Evolutionary conservation across 495 filamentous ascomycete genomes (phyloP), one percentile per base, ranked within the genome.

Genomic region (Xylaria telfairii): DNA sequence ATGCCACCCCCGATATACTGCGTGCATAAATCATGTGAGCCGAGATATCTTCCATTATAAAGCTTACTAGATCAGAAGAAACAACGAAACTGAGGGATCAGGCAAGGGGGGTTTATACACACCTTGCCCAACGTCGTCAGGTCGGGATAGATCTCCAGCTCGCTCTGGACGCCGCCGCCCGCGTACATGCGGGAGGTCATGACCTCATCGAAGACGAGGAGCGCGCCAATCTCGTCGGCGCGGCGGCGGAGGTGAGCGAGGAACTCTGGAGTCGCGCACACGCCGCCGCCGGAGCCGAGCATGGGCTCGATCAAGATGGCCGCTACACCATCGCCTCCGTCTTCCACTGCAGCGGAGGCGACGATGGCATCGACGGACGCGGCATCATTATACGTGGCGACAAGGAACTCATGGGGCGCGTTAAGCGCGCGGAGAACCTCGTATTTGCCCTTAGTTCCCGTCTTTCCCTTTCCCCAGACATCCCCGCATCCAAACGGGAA

Each of bases 151-250:
- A 91, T 57, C 0, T 77, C 79, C 34, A 84, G 32, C 39, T 75
- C 71, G 13, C 72, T 72, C 41, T 84, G 83, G 13, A 87, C 54
- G 1, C 90, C 90, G 6, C 74, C 69, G 0, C 81, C 80, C 1
- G 81, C 79, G 51, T 71, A 54, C 19, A 91, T 77, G 5, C 90
- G 82, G 12, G 84, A 87, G 2, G 90, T 90, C 82, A 90, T 87
- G 15, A 92, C 90, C 77, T 92, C 90, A 60, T 92, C 90, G 15
- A 90, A 75, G 19, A 92, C 85, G 63, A 92, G 84, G 1, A 91
- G 13, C 1, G 82, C 81, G 6, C 83, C 84, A 4, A 75, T 4
- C 72, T 76, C 30, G 75, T 79, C 30, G 44, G 79, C 67, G 72
- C 76, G 76, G 17, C 71, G 74, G 37, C 77, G 72, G 3, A 84